These are phyloP conservation scores for Corylus avellana DNA, from an alignment of 306 rosid species.

Conservation along the genomic window DNA sequence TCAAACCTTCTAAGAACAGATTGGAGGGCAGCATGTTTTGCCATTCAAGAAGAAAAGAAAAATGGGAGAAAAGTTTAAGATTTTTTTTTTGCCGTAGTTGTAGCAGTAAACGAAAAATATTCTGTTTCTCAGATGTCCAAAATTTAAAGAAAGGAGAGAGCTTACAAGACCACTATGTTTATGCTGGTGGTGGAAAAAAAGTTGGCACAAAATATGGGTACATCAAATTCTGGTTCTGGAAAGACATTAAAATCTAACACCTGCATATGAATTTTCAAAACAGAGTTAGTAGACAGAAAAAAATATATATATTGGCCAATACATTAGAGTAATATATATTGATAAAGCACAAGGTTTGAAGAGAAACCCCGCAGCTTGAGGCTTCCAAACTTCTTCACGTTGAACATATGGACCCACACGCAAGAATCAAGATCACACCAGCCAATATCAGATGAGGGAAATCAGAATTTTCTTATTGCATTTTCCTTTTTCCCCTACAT, in stretches of 20 bases:
- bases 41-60: not conserved
- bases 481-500: not conserved
- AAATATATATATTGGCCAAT: constrained; percentile 3
- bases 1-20: constrained; percentile 1
- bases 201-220: constrained; percentile 96
- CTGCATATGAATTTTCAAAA: constrained; percentile 45
- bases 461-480: not conserved
- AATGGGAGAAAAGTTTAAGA: not conserved
- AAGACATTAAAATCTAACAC: constrained; percentile 81
- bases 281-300: not conserved
- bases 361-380: not conserved
- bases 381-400: not conserved
- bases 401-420: constrained; percentile 2
- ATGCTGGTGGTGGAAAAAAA: constrained; percentile 67
- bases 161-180: constrained; percentile 80
- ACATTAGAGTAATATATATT: not conserved
- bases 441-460: not conserved
- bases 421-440: constrained; percentile 13
- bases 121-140: not conserved
- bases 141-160: constrained; percentile 28
- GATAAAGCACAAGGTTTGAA: not conserved
- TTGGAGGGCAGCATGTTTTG: not conserved
- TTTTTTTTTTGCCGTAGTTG: not conserved
- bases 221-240: constrained; percentile 72
- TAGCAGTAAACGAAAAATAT: not conserved